Evolutionary conservation across 805 yeast species (phyloP).

Genomic region (Peterozyma xylosa): DNA sequence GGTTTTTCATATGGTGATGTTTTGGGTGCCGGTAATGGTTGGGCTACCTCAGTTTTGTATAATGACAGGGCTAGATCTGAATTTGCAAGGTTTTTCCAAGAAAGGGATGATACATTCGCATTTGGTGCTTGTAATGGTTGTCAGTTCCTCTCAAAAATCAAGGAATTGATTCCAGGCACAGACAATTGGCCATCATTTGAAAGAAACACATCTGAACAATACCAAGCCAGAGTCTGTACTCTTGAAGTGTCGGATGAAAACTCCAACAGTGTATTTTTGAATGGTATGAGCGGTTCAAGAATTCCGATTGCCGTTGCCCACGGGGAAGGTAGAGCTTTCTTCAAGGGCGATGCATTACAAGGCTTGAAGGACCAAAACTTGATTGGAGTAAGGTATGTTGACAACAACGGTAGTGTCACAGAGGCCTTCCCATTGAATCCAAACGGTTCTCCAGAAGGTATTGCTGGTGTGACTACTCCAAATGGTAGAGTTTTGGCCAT

Average conservation of each 20-base stretch:
- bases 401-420: conserved; percentile 82
- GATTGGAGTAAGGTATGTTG: conserved; percentile 73
- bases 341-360: conserved; percentile 33
- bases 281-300: conserved; percentile 88
- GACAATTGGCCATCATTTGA: conserved; percentile 96
- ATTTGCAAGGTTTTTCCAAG: conserved; percentile 68
- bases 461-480: conserved; percentile 84
- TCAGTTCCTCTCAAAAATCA: conserved; percentile 86
- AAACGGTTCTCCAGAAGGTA: conserved; percentile 90
- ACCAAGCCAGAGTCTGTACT: conserved; percentile 91
- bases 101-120: conserved; percentile 87
- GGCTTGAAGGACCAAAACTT: conserved; percentile 45
- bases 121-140: conserved; percentile 99
- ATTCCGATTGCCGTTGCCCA: conserved; percentile 97
- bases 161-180: conserved; percentile 84
- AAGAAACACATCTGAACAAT: conserved; percentile 86
- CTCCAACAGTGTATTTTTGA: conserved; percentile 64
- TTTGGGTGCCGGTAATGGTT: conserved; percentile 96
- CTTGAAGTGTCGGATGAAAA: conserved; percentile 52
- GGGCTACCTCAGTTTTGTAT: conserved; percentile 95
- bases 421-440: conserved; percentile 90
- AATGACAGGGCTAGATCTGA: conserved; percentile 69
- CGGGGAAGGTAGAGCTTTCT: conserved; percentile 93
- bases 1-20: conserved; percentile 99
- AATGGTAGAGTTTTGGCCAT: conserved; percentile 94